A percentile compares a stretch with the other conserved stretches of the same genome.
Evolutionary conservation across 495 filamentous ascomycete genomes (phyloP).

Genomic region (Aspergillus carlsbadensis): DNA sequence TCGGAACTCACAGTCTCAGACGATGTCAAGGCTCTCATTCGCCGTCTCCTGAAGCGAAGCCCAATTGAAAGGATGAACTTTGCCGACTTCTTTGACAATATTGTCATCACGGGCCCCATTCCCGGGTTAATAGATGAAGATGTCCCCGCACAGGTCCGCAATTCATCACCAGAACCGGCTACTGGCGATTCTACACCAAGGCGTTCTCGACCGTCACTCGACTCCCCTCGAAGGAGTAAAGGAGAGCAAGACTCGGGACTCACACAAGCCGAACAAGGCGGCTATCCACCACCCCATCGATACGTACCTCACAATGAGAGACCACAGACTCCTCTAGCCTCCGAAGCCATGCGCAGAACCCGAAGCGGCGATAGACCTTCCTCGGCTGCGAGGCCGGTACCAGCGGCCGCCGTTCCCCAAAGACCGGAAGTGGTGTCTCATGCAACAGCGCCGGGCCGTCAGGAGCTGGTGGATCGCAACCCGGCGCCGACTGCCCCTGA

Average conservation of each 20-base stretch:
- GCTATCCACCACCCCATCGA: slow-evolving; percentile 28
- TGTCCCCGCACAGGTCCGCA: slow-evolving; percentile 36
- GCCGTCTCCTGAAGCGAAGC: slow-evolving; percentile 75
- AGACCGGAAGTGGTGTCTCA: slow-evolving; percentile 47
- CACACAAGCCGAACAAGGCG: slow-evolving; percentile 23
- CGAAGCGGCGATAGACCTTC: slow-evolving; percentile 40
- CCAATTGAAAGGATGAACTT: slow-evolving; percentile 84
- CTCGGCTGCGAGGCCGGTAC: slow-evolving; percentile 23
- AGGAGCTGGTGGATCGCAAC: slow-evolving; percentile 45
- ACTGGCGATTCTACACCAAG: slow-evolving; percentile 18
- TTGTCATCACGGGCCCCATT: slow-evolving; percentile 74
- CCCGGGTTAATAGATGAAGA: slow-evolving; percentile 82
- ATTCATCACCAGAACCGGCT: slow-evolving; percentile 19
- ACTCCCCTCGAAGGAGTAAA: slow-evolving; percentile 11
- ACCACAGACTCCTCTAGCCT: slow-evolving; percentile 38
- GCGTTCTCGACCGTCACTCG: slow-evolving; percentile 23
- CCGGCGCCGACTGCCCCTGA: slow-evolving; percentile 42
- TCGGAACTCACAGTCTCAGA: slow-evolving; percentile 68
- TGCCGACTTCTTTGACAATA: slow-evolving; percentile 72
- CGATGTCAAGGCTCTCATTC: slow-evolving; percentile 79
- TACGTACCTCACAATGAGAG: slow-evolving; percentile 25
- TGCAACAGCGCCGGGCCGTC: slow-evolving; percentile 62
- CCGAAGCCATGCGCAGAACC: slow-evolving; percentile 36
- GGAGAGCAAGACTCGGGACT: slow-evolving; percentile 27
- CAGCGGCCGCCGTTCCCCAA: slow-evolving; percentile 25